These are phyloP conservation scores for Vitis hybrid DNA, from an alignment of 177 flowering plant species.

Conservation along the genomic window DNA sequence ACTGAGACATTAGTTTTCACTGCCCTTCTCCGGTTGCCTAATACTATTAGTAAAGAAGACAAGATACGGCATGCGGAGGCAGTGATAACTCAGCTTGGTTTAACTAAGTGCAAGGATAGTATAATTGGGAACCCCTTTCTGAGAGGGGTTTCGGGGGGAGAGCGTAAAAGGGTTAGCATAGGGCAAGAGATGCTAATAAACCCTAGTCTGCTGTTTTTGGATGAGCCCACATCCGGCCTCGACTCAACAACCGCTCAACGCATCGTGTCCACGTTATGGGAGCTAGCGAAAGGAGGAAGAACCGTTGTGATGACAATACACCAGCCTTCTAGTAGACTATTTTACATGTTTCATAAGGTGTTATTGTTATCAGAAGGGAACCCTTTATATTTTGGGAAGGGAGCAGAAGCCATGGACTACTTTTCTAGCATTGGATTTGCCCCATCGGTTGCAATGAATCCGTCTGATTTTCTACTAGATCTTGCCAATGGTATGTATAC, in stretches of 20 bases:
- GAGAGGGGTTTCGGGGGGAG: conserved; percentile 60
- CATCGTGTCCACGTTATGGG: conserved; percentile 56
- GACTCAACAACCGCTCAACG: conserved; percentile 75
- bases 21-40: conserved; percentile 65
- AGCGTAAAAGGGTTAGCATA: conserved; percentile 50
- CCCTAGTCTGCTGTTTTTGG: conserved; percentile 68
- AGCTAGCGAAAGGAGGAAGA: conserved; percentile 55
- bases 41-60: conserved; percentile 34
- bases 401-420: conserved; percentile 47
- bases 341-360: conserved; percentile 74
- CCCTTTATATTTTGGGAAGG: conserved; percentile 57
- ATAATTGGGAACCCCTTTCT: conserved; percentile 35
- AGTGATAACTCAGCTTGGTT: conserved; percentile 49
- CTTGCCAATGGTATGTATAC: conserved; percentile 68
- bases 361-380: conserved; percentile 68
- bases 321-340: conserved; percentile 79
- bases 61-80: conserved; percentile 54
- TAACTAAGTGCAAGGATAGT: conserved; percentile 52
- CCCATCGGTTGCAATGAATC: conserved; percentile 65
- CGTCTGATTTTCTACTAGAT: conserved; percentile 70
- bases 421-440: conserved; percentile 52
- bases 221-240: conserved; percentile 84
- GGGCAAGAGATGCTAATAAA: conserved; percentile 82
- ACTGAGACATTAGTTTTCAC: conserved; percentile 68
- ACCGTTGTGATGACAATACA: conserved; percentile 73